Evolutionary conservation across 441 rosid genomes (phyloP).

Genomic region (Populus hybrid): DNA sequence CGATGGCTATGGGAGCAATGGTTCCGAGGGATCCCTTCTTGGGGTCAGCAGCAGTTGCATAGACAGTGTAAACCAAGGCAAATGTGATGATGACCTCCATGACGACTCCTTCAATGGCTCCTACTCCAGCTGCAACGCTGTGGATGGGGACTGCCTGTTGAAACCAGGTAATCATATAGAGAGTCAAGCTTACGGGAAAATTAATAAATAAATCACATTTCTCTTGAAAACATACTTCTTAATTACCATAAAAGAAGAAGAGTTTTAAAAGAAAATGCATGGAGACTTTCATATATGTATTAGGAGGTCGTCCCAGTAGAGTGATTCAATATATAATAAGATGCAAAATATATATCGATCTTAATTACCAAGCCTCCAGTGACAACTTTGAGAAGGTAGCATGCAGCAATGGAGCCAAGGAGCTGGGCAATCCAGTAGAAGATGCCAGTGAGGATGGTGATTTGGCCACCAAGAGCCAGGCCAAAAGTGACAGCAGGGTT

Average conservation of each 20-base stretch:
- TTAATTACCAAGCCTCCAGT: conserved; percentile 74
- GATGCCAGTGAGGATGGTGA: conserved; percentile 81
- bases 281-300: neutral
- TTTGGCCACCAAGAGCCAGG: conserved; percentile 87
- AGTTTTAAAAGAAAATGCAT: neutral
- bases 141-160: conserved; percentile 65
- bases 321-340: neutral
- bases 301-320: neutral
- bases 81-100: conserved; percentile 89
- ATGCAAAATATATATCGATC: neutral
- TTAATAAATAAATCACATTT: neutral
- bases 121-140: conserved; percentile 73
- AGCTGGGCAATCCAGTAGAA: conserved; percentile 95
- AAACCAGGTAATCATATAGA: neutral
- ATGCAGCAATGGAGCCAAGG: conserved; percentile 82
- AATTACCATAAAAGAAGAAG: no score
- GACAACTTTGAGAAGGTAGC: conserved; percentile 68
- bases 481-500: conserved; percentile 96
- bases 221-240: neutral
- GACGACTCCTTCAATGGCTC: conserved; percentile 73
- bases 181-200: neutral
- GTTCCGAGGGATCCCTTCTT: conserved; percentile 85
- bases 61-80: conserved; percentile 84
- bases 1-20: conserved; percentile 86
- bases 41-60: conserved; percentile 93